phyloP scores from a whole-genome alignment of 148 eudicot species.

The Polygonum aviculare region DNA sequence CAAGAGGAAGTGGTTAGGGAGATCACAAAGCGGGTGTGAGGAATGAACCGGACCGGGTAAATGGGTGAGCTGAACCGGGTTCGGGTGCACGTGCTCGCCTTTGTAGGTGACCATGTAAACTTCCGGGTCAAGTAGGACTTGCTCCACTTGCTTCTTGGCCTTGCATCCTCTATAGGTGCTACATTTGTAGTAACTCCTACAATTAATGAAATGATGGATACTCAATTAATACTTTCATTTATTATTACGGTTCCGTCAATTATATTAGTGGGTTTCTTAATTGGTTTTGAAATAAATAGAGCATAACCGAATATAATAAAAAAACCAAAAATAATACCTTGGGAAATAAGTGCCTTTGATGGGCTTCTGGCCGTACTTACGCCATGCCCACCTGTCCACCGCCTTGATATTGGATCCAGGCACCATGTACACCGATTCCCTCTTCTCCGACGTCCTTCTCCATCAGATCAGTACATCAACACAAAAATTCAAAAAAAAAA shows the following conservation, averaged over 20 bases:
- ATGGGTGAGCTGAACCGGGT: background rate
- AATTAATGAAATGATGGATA: background rate
- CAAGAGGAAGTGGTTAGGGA: background rate
- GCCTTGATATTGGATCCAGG: background rate
- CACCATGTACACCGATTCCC: background rate
- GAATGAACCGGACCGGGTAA: background rate
- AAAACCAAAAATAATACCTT: background rate
- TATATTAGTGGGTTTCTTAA: background rate
- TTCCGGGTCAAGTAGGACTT: background rate
- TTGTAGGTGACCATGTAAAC: background rate
- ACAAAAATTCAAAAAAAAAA: background rate
- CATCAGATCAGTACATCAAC: background rate
- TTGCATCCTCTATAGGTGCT: background rate
- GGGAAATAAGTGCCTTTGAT: background rate
- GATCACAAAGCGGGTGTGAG: background rate
- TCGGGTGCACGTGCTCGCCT: background rate
- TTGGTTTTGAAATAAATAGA: background rate
- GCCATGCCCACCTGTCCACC: conserved; percentile 4
- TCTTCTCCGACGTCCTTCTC: background rate
- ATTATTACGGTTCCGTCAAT: background rate
- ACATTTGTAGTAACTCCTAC: conserved; percentile 5
- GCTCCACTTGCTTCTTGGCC: conserved; percentile 7
- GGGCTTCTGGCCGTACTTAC: conserved; percentile 3
- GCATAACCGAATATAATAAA: background rate
- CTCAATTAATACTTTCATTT: background rate